Evolutionary conservation across 495 filamentous ascomycete genomes (phyloP), one percentile per base, ranked within the genome.

Genomic region (Oidiodendron maius): DNA sequence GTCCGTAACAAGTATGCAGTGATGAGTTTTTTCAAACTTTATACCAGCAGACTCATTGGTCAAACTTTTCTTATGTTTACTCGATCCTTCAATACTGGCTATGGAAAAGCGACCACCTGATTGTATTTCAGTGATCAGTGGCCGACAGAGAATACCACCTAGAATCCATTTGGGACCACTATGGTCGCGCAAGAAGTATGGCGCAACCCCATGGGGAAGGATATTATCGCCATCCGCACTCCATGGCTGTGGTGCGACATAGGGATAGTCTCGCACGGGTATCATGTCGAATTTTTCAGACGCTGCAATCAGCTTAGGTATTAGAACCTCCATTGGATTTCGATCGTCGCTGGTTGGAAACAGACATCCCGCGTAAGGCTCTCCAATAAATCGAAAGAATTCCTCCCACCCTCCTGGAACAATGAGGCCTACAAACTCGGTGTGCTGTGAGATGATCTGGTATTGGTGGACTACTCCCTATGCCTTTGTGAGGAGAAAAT

Each of bases 341-440:
- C 71, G 64, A 25, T 66, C n/a, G 36, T 75, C 71, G 40, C 44
- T 56, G 36, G 71, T 70, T 10, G 76, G 75, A 28, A 72, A 70
- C 24, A 78, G 60, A 43, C 76, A 51, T 16, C 75, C 68, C n/a
- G 63, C 63, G 46, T 67, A 76, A 17, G 68, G 63, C 55, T 75
- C 71, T 21, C 66, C 68, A 36, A 75, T 63, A 49, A 72, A 62
- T 36, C 71, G 69, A 62, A 75, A 75, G 58, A 75, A 72, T n/a
- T 75, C 71, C 11, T 71, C 65, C 71, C 69, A 75, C 55, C 71
- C 71, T n/a, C 71, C 70, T n/a, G 71, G 71, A 3, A 67, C 70
- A 25, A 73, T 66, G 8, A 75, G 44, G 32, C 70, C 70, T 38
- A 64, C 63, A 39, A 64, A 62, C 38, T 74, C 70, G 12, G 70